phyloP scores from a whole-genome alignment of 768 basidiomycete species.

The Panaeolus papilionaceus region DNA sequence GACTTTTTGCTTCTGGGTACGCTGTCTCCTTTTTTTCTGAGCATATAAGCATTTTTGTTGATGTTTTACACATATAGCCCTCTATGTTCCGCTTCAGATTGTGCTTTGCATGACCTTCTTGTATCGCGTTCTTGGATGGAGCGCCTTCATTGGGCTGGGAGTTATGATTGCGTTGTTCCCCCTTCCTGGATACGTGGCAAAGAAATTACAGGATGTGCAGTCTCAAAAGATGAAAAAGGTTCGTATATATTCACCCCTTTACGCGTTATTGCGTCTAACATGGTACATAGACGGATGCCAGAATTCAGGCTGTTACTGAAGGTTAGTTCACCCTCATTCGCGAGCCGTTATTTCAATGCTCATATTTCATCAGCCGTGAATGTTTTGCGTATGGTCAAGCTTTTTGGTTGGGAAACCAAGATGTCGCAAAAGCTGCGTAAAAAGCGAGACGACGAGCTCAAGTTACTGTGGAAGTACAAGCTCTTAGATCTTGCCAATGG shows the following conservation, averaged over 20 bases:
- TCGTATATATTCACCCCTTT: neutral
- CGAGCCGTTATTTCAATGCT: neutral
- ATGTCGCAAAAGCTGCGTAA: constrained; percentile 58
- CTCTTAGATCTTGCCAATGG: constrained; percentile 39
- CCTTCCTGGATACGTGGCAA: constrained; percentile 61
- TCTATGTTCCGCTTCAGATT: constrained; percentile 51
- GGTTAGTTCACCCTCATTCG: constrained; percentile 37
- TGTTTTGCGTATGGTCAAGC: constrained; percentile 72
- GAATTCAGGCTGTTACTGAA: constrained; percentile 69
- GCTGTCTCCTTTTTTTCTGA: constrained; percentile 13
- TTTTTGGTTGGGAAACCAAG: constrained; percentile 72
- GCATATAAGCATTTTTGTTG: neutral
- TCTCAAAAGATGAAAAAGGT: constrained; percentile 55
- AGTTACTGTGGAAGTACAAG: constrained; percentile 58
- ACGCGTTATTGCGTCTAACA: too few relatives aligned
- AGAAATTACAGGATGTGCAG: constrained; percentile 53
- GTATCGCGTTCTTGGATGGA: constrained; percentile 53
- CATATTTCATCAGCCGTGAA: constrained; percentile 48
- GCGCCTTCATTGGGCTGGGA: constrained; percentile 63
- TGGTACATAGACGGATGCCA: constrained; percentile 48
- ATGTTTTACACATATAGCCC: constrained; percentile 22
- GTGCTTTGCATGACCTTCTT: constrained; percentile 47
- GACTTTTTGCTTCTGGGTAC: constrained; percentile 41
- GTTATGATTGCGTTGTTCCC: constrained; percentile 62
- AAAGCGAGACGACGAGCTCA: constrained; percentile 68